These are phyloP conservation scores for Hypseocharis bilobata DNA, from an alignment of 441 rosid species.

Conservation along the genomic window DNA sequence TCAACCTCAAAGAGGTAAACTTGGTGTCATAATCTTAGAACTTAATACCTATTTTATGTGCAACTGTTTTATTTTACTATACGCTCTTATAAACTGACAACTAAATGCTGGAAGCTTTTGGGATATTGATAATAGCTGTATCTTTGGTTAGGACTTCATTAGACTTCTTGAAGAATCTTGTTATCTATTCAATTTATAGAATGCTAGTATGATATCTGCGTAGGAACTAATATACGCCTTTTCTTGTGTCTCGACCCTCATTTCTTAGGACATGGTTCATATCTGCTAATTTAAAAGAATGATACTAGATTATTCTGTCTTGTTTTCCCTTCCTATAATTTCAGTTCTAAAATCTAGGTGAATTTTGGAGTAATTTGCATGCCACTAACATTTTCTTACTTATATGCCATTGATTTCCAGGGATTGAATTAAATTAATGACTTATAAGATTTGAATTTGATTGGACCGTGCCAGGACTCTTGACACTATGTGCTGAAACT, in stretches of 20 bases:
- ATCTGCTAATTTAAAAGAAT: too few relatives aligned
- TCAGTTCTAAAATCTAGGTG: too few relatives aligned
- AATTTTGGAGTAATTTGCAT: too few relatives aligned
- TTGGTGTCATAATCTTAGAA: neutral
- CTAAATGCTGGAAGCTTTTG: neutral
- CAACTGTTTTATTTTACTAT: neutral
- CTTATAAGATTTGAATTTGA: too few relatives aligned
- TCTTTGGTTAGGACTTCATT: conserved; percentile 2
- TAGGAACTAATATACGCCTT: neutral
- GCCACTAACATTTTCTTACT: too few relatives aligned
- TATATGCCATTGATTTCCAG: too few relatives aligned
- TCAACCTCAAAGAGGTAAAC: conserved; percentile 90
- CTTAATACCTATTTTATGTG: neutral
- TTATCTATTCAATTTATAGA: neutral
- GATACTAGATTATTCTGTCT: too few relatives aligned
- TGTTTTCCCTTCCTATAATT: too few relatives aligned
- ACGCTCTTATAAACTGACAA: neutral
- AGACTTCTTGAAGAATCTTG: neutral
- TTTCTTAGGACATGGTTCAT: too few relatives aligned
- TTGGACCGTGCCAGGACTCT: too few relatives aligned
- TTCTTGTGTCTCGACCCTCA: neutral
- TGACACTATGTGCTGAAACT: too few relatives aligned
- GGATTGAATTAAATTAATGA: too few relatives aligned
- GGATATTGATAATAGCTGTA: neutral
- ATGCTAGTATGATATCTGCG: neutral